Evolutionary conservation across 106 monocot genomes (phyloP), one percentile per base, ranked within the genome.

Genomic region (Vanilla planifolia): DNA sequence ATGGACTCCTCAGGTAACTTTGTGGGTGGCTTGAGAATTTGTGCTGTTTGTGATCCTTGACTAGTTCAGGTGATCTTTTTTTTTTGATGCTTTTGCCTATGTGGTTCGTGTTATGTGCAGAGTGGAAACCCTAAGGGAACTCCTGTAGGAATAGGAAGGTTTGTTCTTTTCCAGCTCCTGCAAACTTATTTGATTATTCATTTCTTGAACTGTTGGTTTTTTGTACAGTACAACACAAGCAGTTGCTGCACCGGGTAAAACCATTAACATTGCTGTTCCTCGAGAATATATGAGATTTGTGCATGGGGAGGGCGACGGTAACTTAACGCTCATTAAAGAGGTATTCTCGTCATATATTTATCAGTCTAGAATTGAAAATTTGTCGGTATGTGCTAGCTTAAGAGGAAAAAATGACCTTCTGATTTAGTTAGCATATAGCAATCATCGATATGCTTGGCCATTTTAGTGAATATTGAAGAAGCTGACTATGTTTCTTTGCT

Each of bases 271-370:
- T 32, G 64, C 67, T 9, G 77, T 92, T 71, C 92, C 92, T 62
- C 60, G 62, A 15, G 72, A 86, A 4, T 76, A 69, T 23, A 47
- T 86, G 67, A 61, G 55, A 67, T 92, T 67, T 69, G 51, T 92
- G 21, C 77, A 80, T 64, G 92, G 92, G 57, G 75, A 80, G 24
- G 77, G 82, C 46, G 67, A 69, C 26, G 57, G 59, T 61, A 77
- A 82, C 69, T 64, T 92, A 48, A 10, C 62, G 39, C 56, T 75
- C 23, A 86, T 92, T 43, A 86, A 27, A 63, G 71, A 92, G 83
- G 92, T 92, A 59, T 39, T 46, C n/a, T n/a, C n/a, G n/a, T n/a
- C n/a, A 8, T 40, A 40, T 40, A 40, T 40, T 40, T 40, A 40
- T 4, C 14, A 40, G 14, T 40, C n/a, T n/a, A n/a, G n/a, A n/a